These are phyloP conservation scores for Rubroshorea leprosula DNA, from an alignment of 345 rosid genomes.

Conservation along the genomic window DNA sequence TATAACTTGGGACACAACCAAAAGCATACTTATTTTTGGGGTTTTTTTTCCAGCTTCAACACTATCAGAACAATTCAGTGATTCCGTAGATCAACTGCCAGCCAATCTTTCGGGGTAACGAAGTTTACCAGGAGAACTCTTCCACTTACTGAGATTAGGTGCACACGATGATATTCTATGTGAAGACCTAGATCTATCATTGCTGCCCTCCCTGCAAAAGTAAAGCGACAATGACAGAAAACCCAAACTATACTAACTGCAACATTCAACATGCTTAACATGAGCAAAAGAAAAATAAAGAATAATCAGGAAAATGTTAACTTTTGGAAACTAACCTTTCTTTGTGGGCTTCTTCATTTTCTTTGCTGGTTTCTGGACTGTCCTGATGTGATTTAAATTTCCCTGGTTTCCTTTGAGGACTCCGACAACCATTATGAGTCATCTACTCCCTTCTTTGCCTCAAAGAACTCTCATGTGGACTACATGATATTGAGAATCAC, in stretches of 20 bases:
- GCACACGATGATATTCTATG: constrained; percentile 25
- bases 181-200: constrained; percentile 26
- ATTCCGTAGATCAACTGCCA: constrained; percentile 21
- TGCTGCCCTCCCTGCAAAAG: constrained; percentile 31
- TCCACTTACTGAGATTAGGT: constrained; percentile 30
- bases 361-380: constrained; percentile 28
- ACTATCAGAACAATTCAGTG: constrained; percentile 18
- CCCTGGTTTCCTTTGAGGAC: constrained; percentile 29
- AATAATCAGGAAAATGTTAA: not conserved
- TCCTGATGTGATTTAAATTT: constrained; percentile 25
- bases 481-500: constrained; percentile 16
- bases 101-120: constrained; percentile 23
- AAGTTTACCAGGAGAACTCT: constrained; percentile 24
- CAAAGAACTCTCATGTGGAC: constrained; percentile 24
- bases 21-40: constrained; percentile 39
- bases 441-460: constrained; percentile 16
- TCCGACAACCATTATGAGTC: constrained; percentile 18
- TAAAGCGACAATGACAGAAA: constrained; percentile 9
- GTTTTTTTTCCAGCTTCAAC: constrained; percentile 29
- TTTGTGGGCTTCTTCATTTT: constrained; percentile 21
- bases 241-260: not conserved
- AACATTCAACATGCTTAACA: constrained; percentile 7
- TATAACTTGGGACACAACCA: not conserved
- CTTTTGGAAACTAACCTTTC: constrained; percentile 24
- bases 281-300: not conserved